phyloP scores from a whole-genome alignment of 345 rosid species.

The Salix suchowensis region DNA sequence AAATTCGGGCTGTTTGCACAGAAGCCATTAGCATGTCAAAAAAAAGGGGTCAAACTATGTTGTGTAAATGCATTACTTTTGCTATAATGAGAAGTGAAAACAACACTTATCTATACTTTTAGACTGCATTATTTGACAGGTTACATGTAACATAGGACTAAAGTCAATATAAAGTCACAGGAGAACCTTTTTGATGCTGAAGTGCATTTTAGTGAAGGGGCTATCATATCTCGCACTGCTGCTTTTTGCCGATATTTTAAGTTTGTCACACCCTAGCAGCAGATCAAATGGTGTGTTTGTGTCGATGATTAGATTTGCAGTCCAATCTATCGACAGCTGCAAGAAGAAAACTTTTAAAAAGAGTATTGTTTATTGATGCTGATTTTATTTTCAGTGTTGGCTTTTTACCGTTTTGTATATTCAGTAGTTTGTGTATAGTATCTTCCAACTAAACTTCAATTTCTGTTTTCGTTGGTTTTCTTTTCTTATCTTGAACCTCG shows the following conservation, averaged over 20 bases:
- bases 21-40: background rate
- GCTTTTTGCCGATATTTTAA: background rate
- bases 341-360: background rate
- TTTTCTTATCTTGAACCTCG: conserved; percentile 5
- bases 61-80: background rate
- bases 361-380: background rate
- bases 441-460: background rate
- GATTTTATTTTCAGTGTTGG: background rate
- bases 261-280: background rate
- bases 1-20: background rate
- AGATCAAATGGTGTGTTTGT: background rate
- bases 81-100: background rate
- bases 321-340: background rate
- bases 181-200: background rate
- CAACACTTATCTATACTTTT: background rate
- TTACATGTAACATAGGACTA: background rate
- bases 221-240: background rate
- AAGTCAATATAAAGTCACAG: background rate
- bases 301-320: background rate
- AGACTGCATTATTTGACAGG: background rate
- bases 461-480: background rate
- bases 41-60: no score
- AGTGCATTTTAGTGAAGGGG: background rate
- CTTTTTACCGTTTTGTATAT: background rate
- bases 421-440: background rate